These are phyloP conservation scores for Pyricularia pennisetigena DNA, from an alignment of 2,329 filamentous ascomycete species.

Conservation along the genomic window DNA sequence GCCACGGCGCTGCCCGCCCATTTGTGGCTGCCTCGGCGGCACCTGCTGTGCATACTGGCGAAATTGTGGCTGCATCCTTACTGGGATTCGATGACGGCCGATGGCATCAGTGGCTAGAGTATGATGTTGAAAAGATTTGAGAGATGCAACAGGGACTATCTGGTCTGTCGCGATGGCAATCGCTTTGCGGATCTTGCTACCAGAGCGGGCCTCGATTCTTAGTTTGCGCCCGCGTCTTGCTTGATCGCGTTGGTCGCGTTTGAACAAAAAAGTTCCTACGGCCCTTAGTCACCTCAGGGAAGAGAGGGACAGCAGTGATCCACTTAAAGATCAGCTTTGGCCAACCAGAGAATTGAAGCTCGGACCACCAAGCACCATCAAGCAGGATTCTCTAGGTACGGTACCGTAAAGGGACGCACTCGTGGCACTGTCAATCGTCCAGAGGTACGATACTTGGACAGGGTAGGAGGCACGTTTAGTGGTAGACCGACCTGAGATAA, in stretches of 20 bases:
- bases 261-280: neutral
- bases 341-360: neutral
- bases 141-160: neutral
- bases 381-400: no score
- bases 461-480: no score
- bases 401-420: no score
- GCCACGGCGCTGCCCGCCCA: constrained; percentile 35
- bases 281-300: neutral
- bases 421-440: no score
- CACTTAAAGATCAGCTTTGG: neutral
- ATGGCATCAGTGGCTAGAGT: constrained; percentile 10
- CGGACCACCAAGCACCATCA: neutral
- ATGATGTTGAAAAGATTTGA: neutral
- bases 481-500: no score
- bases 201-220: neutral
- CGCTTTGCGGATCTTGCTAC: neutral
- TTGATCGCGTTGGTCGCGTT: neutral
- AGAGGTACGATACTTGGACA: no score
- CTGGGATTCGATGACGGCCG: neutral
- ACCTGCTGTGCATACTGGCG: constrained; percentile 37
- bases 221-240: neutral
- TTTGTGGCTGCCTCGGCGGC: constrained; percentile 38
- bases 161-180: neutral
- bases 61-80: constrained; percentile 41
- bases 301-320: neutral